These are phyloP conservation scores for Ophiostoma angusticollis DNA, from an alignment of 2,329 filamentous ascomycete genomes.

Conservation along the genomic window DNA sequence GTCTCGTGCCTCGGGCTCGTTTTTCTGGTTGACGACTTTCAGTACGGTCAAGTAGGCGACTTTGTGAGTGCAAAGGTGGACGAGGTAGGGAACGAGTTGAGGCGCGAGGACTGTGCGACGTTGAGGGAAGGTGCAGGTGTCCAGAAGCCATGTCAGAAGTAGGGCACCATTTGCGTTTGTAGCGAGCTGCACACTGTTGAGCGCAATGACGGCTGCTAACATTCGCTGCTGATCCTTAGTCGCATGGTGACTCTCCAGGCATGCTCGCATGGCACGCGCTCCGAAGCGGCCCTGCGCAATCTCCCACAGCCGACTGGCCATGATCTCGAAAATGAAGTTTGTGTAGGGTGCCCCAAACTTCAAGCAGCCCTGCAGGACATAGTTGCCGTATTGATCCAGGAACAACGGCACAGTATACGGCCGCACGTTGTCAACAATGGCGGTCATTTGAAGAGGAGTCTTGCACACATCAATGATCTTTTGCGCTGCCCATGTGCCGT, in stretches of 20 bases:
- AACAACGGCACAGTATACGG: constrained; percentile 85
- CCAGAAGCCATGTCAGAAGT: constrained; percentile 91
- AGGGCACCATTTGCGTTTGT: constrained; percentile 93
- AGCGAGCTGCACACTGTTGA: constrained; percentile 90
- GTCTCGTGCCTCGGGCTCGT: constrained; percentile 84
- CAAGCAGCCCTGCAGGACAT: constrained; percentile 90
- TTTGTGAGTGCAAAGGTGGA: constrained; percentile 96
- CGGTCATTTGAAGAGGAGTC: constrained; percentile 64
- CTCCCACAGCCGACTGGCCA: constrained; percentile 91
- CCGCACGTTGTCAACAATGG: constrained; percentile 73
- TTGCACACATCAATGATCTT: constrained; percentile 98
- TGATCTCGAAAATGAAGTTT: constrained; percentile 95
- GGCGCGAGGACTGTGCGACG: constrained; percentile 86
- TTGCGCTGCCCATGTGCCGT: constrained; percentile 96
- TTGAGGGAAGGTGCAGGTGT: constrained; percentile 91
- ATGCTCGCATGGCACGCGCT: constrained; percentile 90
- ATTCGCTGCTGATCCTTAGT: constrained; percentile 92
- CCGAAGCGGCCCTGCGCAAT: constrained; percentile 87
- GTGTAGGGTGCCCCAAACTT: constrained; percentile 84
- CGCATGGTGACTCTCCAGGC: constrained; percentile 87
- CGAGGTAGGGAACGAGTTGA: constrained; percentile 79
- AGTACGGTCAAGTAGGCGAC: constrained; percentile 93
- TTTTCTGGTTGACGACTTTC: constrained; percentile 97
- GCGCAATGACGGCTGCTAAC: constrained; percentile 86
- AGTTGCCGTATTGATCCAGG: constrained; percentile 96